Evolutionary conservation across 306 rosid species (phyloP).

Genomic region (Citrullus mucosospermus): DNA sequence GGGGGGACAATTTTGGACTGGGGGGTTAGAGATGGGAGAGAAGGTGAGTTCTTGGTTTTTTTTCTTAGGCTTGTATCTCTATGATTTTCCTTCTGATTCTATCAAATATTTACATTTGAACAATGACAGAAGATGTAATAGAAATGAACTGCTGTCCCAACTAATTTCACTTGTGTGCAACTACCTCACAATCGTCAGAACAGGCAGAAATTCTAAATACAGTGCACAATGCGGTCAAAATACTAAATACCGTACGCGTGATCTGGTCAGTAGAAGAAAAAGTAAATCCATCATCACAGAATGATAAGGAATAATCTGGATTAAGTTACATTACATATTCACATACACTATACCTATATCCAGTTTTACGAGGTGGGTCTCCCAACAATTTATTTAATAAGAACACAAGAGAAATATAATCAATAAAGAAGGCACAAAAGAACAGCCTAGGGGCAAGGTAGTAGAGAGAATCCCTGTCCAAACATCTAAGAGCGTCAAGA

Average conservation of each 20-base stretch:
- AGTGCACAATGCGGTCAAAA: neutral
- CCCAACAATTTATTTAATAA: neutral
- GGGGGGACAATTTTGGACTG: neutral
- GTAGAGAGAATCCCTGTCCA: neutral
- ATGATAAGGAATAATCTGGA: neutral
- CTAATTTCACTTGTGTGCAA: neutral
- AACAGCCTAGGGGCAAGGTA: neutral
- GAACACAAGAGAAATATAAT: neutral
- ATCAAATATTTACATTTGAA: neutral
- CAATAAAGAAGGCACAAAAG: neutral
- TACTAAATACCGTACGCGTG: neutral
- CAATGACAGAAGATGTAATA: neutral
- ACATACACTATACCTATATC: neutral
- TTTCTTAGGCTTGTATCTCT: neutral
- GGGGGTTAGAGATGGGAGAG: neutral
- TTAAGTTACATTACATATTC: neutral
- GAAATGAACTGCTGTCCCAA: neutral
- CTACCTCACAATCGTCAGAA: neutral
- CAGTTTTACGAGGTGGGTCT: neutral
- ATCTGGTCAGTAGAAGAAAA: neutral
- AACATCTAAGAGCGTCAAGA: neutral
- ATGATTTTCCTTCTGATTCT: neutral
- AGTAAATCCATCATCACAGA: neutral
- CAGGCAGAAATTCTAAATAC: neutral
- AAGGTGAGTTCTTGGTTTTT: neutral